Evolutionary conservation across 306 rosid species (phyloP).

Genomic region (Medicago ruthenica): DNA sequence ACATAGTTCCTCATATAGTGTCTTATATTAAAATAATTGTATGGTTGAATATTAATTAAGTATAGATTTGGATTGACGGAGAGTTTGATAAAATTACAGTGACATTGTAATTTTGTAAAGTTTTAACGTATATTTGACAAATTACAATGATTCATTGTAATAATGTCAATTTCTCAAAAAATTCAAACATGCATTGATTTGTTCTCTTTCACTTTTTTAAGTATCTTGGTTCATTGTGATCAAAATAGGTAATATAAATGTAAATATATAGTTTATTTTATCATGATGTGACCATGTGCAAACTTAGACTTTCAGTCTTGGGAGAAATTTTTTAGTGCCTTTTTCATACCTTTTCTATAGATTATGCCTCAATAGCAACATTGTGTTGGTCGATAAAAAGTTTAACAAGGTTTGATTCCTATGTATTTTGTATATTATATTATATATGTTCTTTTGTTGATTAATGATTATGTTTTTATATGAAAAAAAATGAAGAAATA

Average conservation of each 20-base stretch:
- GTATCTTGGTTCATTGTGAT: constrained; percentile 38
- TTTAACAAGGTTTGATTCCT: constrained; percentile 29
- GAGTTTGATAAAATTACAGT: background rate
- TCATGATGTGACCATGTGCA: constrained; percentile 53
- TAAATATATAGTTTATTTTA: constrained; percentile 44
- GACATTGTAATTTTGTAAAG: background rate
- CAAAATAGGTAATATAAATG: constrained; percentile 44
- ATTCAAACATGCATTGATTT: background rate
- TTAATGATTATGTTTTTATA: constrained; percentile 10
- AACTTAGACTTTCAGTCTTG: constrained; percentile 40
- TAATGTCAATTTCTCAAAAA: background rate
- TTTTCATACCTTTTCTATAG: constrained; percentile 40
- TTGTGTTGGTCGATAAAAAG: constrained; percentile 2
- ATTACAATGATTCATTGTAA: too few relatives aligned
- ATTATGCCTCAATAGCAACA: constrained; percentile 36
- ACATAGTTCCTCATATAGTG: constrained; percentile 29
- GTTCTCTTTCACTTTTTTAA: background rate
- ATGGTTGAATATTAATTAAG: background rate
- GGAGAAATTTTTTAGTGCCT: constrained; percentile 50
- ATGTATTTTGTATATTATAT: constrained; percentile 29
- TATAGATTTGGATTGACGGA: background rate
- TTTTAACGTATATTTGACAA: background rate
- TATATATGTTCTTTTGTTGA: background rate
- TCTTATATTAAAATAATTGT: constrained; percentile 37
- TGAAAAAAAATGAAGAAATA: background rate